Conservation (phyloP, 2,329 filamentous ascomycete species). For the Beauveria sp. region DNA sequence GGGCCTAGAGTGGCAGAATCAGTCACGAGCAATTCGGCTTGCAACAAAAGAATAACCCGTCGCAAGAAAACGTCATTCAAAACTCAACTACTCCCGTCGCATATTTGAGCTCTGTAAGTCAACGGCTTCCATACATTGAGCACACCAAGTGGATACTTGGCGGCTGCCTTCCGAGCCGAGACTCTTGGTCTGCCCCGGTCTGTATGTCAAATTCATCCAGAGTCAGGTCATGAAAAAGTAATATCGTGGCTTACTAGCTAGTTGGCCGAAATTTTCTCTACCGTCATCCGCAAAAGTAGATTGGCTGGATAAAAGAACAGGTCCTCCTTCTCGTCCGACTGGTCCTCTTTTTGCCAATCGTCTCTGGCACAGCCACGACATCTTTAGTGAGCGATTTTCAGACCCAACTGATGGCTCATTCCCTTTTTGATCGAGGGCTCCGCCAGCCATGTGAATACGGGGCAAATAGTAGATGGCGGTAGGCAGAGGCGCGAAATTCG, state of each 20-base stretch:
- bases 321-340: background rate
- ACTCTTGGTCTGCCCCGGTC: background rate
- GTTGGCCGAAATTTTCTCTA: background rate
- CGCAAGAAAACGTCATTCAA: no score
- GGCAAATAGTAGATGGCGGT: background rate
- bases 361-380: background rate
- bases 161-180: background rate
- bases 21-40: no score
- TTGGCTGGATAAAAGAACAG: background rate
- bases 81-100: no score
- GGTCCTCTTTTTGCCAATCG: background rate
- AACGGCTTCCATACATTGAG: background rate
- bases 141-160: background rate
- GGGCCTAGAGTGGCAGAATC: no score
- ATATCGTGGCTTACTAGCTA: background rate
- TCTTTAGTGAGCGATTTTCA: constrained; percentile 1
- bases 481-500: background rate
- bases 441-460: background rate
- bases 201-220: background rate
- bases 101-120: no score
- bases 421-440: background rate
- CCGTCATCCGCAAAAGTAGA: background rate
- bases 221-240: background rate
- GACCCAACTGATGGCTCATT: background rate
- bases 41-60: no score